These are phyloP conservation scores for Phytopythium delawarense DNA, from an alignment of 352 stramenopile genomes.

Conservation along the genomic window DNA sequence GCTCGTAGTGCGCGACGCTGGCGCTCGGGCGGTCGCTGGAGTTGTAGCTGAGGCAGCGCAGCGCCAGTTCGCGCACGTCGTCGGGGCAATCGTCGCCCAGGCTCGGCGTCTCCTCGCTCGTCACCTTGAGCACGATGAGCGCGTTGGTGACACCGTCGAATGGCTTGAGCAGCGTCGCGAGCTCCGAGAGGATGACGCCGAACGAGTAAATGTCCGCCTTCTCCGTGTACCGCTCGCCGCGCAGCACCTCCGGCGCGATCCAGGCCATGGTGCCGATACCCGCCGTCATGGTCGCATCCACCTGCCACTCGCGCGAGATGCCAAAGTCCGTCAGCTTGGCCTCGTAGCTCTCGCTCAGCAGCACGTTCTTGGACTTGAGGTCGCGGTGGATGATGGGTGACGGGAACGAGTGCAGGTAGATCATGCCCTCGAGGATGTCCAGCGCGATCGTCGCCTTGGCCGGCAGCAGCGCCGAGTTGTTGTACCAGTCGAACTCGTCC, in stretches of 20 bases:
- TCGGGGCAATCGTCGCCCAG: slow-evolving; percentile 54
- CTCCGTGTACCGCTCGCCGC: slow-evolving; percentile 53
- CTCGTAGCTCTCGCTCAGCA: slow-evolving; percentile 47
- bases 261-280: slow-evolving; percentile 79
- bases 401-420: slow-evolving; percentile 81
- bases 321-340: slow-evolving; percentile 85
- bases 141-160: slow-evolving; percentile 70
- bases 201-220: slow-evolving; percentile 77
- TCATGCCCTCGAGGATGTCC: slow-evolving; percentile 70
- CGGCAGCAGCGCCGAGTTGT: slow-evolving; percentile 41
- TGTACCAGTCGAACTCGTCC: slow-evolving; percentile 67
- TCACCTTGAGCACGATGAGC: slow-evolving; percentile 73
- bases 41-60: slow-evolving; percentile 65
- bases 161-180: slow-evolving; percentile 58
- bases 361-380: slow-evolving; percentile 38
- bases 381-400: slow-evolving; percentile 63
- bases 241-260: slow-evolving; percentile 60
- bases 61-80: slow-evolving; percentile 56
- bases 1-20: slow-evolving; percentile 72
- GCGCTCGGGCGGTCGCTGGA: slow-evolving; percentile 57
- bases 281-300: slow-evolving; percentile 77
- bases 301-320: slow-evolving; percentile 70
- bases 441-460: slow-evolving; percentile 58
- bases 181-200: slow-evolving; percentile 68
- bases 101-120: slow-evolving; percentile 59